phyloP scores from a whole-genome alignment of 768 basidiomycete genomes.

The Crassisporium funariophilum region DNA sequence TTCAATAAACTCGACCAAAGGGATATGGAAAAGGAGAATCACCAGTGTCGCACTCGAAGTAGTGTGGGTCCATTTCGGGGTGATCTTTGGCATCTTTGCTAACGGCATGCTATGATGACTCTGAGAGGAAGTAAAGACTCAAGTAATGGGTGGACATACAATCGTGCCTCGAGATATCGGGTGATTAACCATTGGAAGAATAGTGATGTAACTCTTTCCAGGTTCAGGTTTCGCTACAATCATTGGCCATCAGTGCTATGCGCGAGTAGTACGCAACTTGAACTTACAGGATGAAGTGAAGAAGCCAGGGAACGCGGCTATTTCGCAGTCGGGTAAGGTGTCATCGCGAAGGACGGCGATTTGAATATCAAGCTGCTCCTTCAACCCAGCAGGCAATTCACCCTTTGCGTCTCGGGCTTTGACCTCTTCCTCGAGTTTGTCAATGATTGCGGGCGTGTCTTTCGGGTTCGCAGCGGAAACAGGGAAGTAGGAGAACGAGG shows the following conservation, averaged over 20 bases:
- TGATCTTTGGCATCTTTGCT: constrained; percentile 34
- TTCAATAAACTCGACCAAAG: neutral
- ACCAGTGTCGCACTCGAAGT: constrained; percentile 46
- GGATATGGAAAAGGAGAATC: constrained; percentile 1
- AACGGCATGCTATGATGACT: constrained; percentile 25
- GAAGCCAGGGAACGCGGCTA: constrained; percentile 26
- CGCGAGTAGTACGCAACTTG: too few species aligned
- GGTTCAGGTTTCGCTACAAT: constrained; percentile 33
- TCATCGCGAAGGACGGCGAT: constrained; percentile 30
- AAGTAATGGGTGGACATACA: constrained; percentile 30
- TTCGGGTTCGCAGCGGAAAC: constrained; percentile 20
- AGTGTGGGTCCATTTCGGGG: constrained; percentile 43
- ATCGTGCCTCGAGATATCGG: constrained; percentile 51
- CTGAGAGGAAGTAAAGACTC: neutral
- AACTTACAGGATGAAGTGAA: constrained; percentile 16
- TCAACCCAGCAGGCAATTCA: constrained; percentile 31
- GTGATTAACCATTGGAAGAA: constrained; percentile 41
- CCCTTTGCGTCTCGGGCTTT: constrained; percentile 22
- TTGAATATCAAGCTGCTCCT: constrained; percentile 43
- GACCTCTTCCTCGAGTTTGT: constrained; percentile 25
- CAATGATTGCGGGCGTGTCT: constrained; percentile 17
- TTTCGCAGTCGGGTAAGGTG: constrained; percentile 25
- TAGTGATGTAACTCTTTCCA: constrained; percentile 44
- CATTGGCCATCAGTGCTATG: neutral
- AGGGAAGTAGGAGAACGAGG: constrained; percentile 30